Evolutionary conservation across 1,139 yeast species (phyloP).

Genomic region (Debaryomyces sp.): DNA sequence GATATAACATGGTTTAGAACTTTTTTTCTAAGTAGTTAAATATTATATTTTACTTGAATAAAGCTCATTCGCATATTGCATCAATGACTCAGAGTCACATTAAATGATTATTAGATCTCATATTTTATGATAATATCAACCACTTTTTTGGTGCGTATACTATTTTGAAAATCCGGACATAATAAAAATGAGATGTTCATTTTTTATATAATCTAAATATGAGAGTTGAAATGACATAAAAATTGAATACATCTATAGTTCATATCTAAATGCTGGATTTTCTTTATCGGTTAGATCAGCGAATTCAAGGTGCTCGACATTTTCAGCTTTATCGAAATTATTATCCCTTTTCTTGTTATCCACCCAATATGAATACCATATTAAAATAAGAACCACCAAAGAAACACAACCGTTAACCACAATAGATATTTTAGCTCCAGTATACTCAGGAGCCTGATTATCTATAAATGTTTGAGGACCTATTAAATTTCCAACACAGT

Average conservation of each 20-base stretch:
- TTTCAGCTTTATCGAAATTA: constrained; percentile 9
- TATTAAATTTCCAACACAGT: constrained; percentile 67
- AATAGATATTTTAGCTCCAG: constrained; percentile 47
- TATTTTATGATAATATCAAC: too few relatives aligned
- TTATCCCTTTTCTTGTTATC: constrained; percentile 8
- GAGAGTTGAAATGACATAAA: background rate
- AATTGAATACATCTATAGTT: constrained; percentile 2
- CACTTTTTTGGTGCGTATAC: too few relatives aligned
- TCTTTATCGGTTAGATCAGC: constrained; percentile 24
- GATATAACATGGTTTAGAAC: background rate
- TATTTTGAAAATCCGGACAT: too few relatives aligned
- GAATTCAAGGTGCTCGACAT: constrained; percentile 13
- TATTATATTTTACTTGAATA: background rate
- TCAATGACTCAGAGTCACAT: background rate
- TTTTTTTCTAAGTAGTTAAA: too few relatives aligned
- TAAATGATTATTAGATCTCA: background rate
- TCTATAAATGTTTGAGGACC: constrained; percentile 71
- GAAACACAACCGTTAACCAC: constrained; percentile 30
- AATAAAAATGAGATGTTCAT: too few relatives aligned
- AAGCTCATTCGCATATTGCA: background rate
- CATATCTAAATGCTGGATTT: constrained; percentile 17
- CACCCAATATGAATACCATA: constrained; percentile 4
- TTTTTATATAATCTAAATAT: too few relatives aligned
- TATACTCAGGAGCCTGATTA: constrained; percentile 54
- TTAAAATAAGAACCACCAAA: constrained; percentile 5